Conservation (phyloP, 176 grass and related monocot genomes). For the Tillandsia fasciculata region DNA sequence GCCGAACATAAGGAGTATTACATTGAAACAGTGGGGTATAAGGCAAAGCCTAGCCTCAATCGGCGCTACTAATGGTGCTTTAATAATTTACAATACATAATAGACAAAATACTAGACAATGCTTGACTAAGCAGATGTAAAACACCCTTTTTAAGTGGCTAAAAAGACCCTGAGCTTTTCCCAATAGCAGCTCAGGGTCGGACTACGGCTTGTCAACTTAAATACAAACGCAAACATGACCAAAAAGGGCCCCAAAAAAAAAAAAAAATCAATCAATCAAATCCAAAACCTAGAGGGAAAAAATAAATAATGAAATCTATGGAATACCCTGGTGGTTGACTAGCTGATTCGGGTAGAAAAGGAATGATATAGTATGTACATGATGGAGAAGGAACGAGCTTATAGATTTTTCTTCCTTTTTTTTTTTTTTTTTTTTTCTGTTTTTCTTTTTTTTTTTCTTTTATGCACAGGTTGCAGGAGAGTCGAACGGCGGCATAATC, state of each 20-base stretch:
- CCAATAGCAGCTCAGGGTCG: slow-evolving; percentile 43
- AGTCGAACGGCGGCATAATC: slow-evolving; percentile 12
- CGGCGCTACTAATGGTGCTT: not conserved
- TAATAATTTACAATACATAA: slow-evolving; percentile 42
- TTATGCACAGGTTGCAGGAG: slow-evolving; percentile 40
- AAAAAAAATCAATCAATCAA: slow-evolving; percentile 63
- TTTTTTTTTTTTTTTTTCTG: too few species aligned
- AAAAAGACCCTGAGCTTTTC: slow-evolving; percentile 36
- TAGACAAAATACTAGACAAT: not conserved
- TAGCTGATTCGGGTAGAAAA: slow-evolving; percentile 16
- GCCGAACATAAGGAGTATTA: not conserved
- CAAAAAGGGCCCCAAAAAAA: slow-evolving; percentile 15
- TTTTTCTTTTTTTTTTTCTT: not conserved
- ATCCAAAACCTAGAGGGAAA: slow-evolving; percentile 31
- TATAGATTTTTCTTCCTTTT: too few species aligned
- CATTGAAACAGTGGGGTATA: not conserved
- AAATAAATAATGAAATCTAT: slow-evolving; percentile 21
- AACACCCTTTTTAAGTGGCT: slow-evolving; percentile 33
- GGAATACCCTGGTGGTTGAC: slow-evolving; percentile 25
- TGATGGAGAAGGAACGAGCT: not conserved
- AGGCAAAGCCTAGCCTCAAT: slow-evolving; percentile 2
- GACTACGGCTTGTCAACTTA: slow-evolving; percentile 37
- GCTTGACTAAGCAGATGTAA: slow-evolving; percentile 23
- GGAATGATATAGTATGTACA: slow-evolving; percentile 50
- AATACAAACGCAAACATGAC: slow-evolving; percentile 25